Evolutionary conservation across 2,329 filamentous ascomycete genomes (phyloP), one percentile per base, ranked within the genome.

Genomic region (Thelonectria olida): DNA sequence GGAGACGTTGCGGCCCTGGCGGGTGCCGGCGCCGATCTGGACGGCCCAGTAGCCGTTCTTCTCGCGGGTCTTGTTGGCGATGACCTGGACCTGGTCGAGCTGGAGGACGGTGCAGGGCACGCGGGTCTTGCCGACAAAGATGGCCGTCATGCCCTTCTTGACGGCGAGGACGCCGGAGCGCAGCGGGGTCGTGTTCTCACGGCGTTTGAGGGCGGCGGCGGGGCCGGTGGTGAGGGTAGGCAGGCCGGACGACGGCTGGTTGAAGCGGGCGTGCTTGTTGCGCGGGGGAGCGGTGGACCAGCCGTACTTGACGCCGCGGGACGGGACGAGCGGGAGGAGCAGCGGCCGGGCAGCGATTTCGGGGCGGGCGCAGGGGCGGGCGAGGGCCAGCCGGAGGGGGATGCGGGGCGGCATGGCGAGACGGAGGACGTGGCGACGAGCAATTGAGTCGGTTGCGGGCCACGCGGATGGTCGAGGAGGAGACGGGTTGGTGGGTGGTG

Each of bases 141-240:
- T 80, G 62, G 91, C 94, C 42, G 93, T 97, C 92, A 99, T 98
- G 78, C 96, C 96, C 81, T 94, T 95, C 81, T 99, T 99, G 75
- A 90, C 85, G 12, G 91, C 93, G 47, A 99, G 84, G 8, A 92
- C 89, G 27, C 96, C 96, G 2, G 93, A 90, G 25, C 96, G 91
- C 41, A 88, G 72, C 1, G 88, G 88, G 13, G 87, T 86, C 15
- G 86, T 87, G 66, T 80, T 81, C 67, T 82, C 84, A 69, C 82
- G 84, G 48, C 88, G 85, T 77, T 80, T 78, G 61, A 90, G 82
- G 7, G 88, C 87, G 9, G 88, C 88, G 2, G 85, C 85, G 2
- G 86, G 86, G 0, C 87, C 86, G 7, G 84, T 81, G 9, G 84
- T 85, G 47, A 83, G 85, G 5, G 74, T 75, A 2, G 88, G 87